These are phyloP conservation scores for Dryas octopetala DNA, from an alignment of 306 rosid genomes.

Conservation along the genomic window DNA sequence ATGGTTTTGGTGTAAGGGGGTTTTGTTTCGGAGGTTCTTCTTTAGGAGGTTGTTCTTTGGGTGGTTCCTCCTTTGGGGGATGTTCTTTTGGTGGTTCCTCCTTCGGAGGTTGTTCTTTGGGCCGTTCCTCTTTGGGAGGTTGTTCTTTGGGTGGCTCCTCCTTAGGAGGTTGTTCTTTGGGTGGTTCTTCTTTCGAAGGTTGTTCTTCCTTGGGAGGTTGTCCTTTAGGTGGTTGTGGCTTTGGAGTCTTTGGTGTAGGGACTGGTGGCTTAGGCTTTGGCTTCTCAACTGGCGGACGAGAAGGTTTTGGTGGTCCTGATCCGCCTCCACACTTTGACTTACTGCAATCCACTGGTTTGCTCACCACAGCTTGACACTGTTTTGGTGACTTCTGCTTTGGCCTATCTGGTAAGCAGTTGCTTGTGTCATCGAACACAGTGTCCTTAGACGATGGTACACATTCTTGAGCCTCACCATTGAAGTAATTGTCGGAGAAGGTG, in stretches of 20 bases:
- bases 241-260: background rate
- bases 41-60: background rate
- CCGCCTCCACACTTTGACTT: constrained; percentile 53
- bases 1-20: background rate
- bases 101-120: background rate
- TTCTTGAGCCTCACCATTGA: constrained; percentile 53
- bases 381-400: constrained; percentile 48
- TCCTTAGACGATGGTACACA: constrained; percentile 44
- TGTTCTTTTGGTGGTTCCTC: background rate
- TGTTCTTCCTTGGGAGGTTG: too few relatives aligned
- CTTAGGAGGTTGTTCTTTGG: background rate
- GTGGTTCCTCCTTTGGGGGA: background rate
- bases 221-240: background rate
- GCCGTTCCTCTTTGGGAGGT: background rate
- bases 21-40: background rate
- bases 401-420: constrained; percentile 60
- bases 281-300: constrained; percentile 11
- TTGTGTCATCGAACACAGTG: constrained; percentile 32
- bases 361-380: constrained; percentile 45
- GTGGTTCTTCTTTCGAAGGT: background rate
- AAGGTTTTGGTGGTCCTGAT: constrained; percentile 11
- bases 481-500: constrained; percentile 57
- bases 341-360: constrained; percentile 64
- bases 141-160: background rate
- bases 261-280: background rate